These are phyloP conservation scores for Xenosphaeropsis pyriputrescens DNA, from an alignment of 2,329 filamentous ascomycete species.

Conservation along the genomic window DNA sequence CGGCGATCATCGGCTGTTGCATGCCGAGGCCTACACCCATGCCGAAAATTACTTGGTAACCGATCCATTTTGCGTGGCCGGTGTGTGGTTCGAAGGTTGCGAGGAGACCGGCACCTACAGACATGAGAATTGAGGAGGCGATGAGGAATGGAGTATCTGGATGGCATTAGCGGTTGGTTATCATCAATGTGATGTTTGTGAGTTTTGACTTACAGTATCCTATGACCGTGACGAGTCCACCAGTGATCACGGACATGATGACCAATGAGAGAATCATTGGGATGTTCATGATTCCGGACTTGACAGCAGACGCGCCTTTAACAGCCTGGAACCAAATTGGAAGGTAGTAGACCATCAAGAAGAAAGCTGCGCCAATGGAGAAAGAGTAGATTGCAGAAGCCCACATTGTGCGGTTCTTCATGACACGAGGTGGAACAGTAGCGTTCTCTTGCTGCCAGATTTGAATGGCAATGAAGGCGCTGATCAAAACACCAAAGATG, in stretches of 20 bases:
- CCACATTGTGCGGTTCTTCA: constrained; percentile 21
- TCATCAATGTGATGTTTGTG: too few species aligned
- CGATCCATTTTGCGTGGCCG: constrained; percentile 19
- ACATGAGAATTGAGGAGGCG: constrained; percentile 8
- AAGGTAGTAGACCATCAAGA: constrained; percentile 25
- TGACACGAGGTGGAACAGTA: constrained; percentile 23
- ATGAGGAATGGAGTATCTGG: constrained; percentile 2
- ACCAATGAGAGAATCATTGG: constrained; percentile 17
- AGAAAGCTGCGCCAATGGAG: constrained; percentile 20
- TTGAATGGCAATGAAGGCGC: constrained; percentile 18
- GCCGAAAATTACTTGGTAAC: constrained; percentile 11
- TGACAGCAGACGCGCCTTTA: constrained; percentile 22
- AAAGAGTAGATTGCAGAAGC: constrained; percentile 18
- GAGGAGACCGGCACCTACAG: constrained; percentile 23
- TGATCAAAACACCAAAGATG: constrained; percentile 12
- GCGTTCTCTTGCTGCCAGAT: constrained; percentile 22
- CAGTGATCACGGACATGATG: constrained; percentile 8
- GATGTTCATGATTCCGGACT: constrained; percentile 25
- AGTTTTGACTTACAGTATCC: constrained; percentile 4
- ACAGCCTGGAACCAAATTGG: constrained; percentile 33
- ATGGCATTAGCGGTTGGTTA: too few species aligned
- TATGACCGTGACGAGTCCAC: constrained; percentile 7
- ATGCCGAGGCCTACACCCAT: constrained; percentile 7
- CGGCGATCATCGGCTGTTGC: constrained; percentile 8
- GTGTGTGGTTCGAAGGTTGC: constrained; percentile 20